Conservation (phyloP, 2,329 filamentous ascomycete genomes). For the Phaeoacremonium minimum region DNA sequence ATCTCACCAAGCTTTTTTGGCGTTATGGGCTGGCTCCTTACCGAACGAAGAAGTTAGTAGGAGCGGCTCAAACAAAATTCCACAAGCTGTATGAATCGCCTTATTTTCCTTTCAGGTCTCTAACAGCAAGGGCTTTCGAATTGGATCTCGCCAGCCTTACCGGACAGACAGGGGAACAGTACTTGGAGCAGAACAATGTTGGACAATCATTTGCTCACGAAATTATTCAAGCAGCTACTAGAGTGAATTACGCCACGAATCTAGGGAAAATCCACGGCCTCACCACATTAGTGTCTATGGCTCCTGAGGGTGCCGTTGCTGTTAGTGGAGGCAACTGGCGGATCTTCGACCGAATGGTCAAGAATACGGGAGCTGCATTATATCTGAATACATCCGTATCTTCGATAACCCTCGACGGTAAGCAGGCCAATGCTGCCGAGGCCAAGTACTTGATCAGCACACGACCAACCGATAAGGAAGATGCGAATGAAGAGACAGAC, state of each 20-base stretch:
- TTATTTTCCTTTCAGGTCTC: conserved; percentile 76
- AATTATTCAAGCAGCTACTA: conserved; percentile 83
- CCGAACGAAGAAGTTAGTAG: conserved; percentile 67
- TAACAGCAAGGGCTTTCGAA: conserved; percentile 64
- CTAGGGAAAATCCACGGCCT: conserved; percentile 81
- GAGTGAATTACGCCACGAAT: conserved; percentile 94
- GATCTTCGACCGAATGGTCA: conserved; percentile 83
- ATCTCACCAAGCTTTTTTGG: conserved; percentile 74
- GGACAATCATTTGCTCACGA: conserved; percentile 66
- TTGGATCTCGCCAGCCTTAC: conserved; percentile 65
- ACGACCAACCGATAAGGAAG: conserved; percentile 14
- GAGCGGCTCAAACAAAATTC: conserved; percentile 67
- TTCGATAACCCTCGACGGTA: conserved; percentile 48
- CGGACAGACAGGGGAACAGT: conserved; percentile 67
- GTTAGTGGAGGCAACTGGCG: conserved; percentile 88
- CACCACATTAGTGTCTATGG: conserved; percentile 88
- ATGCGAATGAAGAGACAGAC: conserved; percentile 29
- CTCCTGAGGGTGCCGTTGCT: conserved; percentile 75
- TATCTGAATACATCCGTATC: conserved; percentile 65
- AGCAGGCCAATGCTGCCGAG: conserved; percentile 27
- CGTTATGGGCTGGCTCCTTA: conserved; percentile 79
- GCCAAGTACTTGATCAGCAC: conserved; percentile 45
- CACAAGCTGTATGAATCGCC: conserved; percentile 75
- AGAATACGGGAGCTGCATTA: conserved; percentile 56
- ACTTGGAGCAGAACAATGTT: conserved; percentile 61